Base-by-base conservation (phyloP, 2,329 filamentous ascomycete genomes). In the Clonostachys rosea region DNA sequence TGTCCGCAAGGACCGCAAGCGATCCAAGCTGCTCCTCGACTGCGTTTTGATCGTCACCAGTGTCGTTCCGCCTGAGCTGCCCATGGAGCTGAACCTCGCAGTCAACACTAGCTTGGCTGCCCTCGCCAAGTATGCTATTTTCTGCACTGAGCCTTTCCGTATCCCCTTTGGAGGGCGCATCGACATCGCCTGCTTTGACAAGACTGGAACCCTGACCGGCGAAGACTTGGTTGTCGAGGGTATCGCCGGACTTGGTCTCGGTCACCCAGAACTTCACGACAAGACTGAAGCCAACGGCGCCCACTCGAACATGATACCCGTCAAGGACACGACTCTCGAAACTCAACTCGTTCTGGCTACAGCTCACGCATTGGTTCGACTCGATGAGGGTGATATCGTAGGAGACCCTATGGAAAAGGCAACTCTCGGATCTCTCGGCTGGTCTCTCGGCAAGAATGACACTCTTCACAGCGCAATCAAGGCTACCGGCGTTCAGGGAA, bases 401-500 rank as follows among this genome's bases (percentile, higher is more conserved):
- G 94, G 94, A 59, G 94, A 99, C 61, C 94, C 94, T 3, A 99
- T 99, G 94, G 94, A 99, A 64, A 97, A 97, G 70, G 94, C 94
- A 41, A 97, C 94, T 2, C 74, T 99, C 30, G 75, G 79, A 43
- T 91, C 92, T 47, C 83, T 99, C 11, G 91, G 92, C 46, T 99
- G 94, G 94, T 84, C 79, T 48, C 78, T 99, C n/a, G 91, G 91
- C 43, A 86, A 83, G 59, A 94, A 96, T 55, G 92, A 99, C 59
- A 84, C 80, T 34, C 79, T 99, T 14, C 83, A 83, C 30, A 87
- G 83, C 65, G 75, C 79, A 17, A 57, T 56, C 50, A 68, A 68
- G 56, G 60, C 62, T 42, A 60, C 60, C 35, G 58, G 53, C 44
- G 61, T 62, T 9, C 62, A 65, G 17, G 90, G 95, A 49, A 84